Evolutionary conservation across 768 basidiomycete genomes (phyloP).

Genomic region (Mycena galopus): DNA sequence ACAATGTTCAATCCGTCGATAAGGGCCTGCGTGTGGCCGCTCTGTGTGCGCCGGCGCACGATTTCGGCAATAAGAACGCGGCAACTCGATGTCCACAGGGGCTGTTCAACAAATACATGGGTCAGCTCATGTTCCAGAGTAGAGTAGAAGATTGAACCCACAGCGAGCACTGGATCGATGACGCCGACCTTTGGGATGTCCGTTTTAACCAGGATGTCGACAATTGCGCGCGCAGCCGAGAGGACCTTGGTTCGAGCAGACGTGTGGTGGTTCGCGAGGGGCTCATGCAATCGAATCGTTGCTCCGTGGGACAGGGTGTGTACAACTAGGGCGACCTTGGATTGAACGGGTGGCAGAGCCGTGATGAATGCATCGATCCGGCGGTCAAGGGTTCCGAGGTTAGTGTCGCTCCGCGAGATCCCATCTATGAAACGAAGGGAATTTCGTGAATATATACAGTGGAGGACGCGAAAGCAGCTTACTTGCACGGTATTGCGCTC

Average conservation of each 20-base stretch:
- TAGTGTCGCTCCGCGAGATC: constrained; percentile 31
- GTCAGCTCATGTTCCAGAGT: not conserved
- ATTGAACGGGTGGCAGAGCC: constrained; percentile 19
- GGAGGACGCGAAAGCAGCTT: not conserved
- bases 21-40: not conserved
- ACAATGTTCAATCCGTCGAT: constrained; percentile 12
- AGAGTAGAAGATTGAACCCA: not conserved
- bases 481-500: constrained; percentile 6
- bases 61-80: constrained; percentile 11
- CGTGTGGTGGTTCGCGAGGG: constrained; percentile 31
- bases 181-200: constrained; percentile 21
- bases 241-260: constrained; percentile 17
- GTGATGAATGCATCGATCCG: constrained; percentile 19
- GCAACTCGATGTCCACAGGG: constrained; percentile 19
- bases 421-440: not conserved
- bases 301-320: constrained; percentile 45
- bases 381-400: constrained; percentile 41
- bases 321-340: constrained; percentile 36
- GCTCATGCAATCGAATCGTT: constrained; percentile 43
- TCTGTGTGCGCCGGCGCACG: not conserved
- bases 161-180: constrained; percentile 33
- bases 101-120: not conserved
- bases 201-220: constrained; percentile 15
- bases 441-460: not conserved
- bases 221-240: constrained; percentile 23